Evolutionary conservation across 2,329 filamentous ascomycete species (phyloP).

Genomic region (Aspergillus uvarum): DNA sequence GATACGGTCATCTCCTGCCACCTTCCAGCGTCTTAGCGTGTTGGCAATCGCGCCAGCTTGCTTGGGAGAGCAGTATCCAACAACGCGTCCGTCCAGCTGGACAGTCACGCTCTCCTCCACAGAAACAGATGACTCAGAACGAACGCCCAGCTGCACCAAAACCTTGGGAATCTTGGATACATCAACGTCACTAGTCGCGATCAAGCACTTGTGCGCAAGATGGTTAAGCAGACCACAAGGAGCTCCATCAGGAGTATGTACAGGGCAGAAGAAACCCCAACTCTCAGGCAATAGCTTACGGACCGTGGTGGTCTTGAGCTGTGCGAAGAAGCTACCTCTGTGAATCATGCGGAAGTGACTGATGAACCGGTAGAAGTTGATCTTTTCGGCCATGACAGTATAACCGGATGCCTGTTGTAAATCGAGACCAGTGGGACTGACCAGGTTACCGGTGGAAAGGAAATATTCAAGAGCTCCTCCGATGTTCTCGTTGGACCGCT

Average conservation of each 20-base stretch:
- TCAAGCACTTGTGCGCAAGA: conserved; percentile 88
- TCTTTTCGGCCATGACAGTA: conserved; percentile 95
- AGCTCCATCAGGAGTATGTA: conserved; percentile 94
- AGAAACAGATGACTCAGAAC: conserved; percentile 71
- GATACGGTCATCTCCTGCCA: conserved; percentile 76
- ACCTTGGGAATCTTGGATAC: conserved; percentile 71
- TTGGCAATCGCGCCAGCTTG: conserved; percentile 80
- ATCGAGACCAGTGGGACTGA: conserved; percentile 88
- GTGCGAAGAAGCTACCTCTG: conserved; percentile 96
- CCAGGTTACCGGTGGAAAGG: conserved; percentile 89
- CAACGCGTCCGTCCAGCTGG: conserved; percentile 82
- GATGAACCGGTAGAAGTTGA: conserved; percentile 98
- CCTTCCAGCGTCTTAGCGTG: conserved; percentile 92
- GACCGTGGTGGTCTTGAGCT: conserved; percentile 95
- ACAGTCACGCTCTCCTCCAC: conserved; percentile 82
- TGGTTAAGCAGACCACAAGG: conserved; percentile 95
- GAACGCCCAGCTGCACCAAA: conserved; percentile 76
- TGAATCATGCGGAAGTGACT: conserved; percentile 99
- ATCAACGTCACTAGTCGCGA: conserved; percentile 74
- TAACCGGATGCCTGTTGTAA: conserved; percentile 93
- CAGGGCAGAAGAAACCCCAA: conserved; percentile 96
- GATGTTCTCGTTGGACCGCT: conserved; percentile 81
- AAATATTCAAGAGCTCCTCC: conserved; percentile 91
- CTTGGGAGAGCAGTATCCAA: conserved; percentile 86
- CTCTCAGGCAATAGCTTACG: conserved; percentile 93